Evolutionary conservation across 306 rosid genomes (phyloP), one percentile per base, ranked within the genome.

Genomic region (Hippophae gyantsensis): DNA sequence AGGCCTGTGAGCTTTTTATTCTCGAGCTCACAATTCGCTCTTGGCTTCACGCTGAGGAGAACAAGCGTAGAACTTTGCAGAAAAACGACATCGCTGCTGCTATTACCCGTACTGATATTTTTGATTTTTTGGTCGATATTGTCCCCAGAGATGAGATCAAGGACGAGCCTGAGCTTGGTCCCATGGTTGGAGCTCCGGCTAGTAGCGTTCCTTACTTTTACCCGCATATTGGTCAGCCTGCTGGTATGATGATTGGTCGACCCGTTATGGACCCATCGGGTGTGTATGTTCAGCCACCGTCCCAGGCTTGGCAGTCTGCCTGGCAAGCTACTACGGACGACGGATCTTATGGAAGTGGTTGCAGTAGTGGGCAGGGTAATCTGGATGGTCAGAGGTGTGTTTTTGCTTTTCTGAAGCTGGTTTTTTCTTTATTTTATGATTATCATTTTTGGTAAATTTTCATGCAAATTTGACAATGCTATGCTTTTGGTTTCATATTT

Each of bases 1-100:
- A 32, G 5, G 38, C 38, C 38, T 32, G 38, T 4, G 38, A 32
- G 38, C 38, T 32, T 32, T 32, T 32, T 32, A 32, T 32, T 32
- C 38, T 32, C 38, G 38, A 32, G 38, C 38, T 32, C 38, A 32
- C 38, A 2, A 32, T 32, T 32, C 38, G 38, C 38, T 32, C 38
- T 32, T 32, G 38, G 38, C 38, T 32, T 32, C 38, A 32, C 5
- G 38, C 38, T 32, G 38, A 32, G 38, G 38, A 32, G 38, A 32
- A 92, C 81, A 92, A 92, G 76, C 74, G 99, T 49, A 73, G 99
- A 3, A 92, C 99, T 0, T 76, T 92, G 7, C 99, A 92, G 90
- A 92, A 92, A 73, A 92, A 92, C 50, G 99, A 87, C 60, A 88
- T 88, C 47, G 96, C 96, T 26, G 99, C 96, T 6, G 95, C 99